These are phyloP conservation scores for Bombardia bombarda DNA, from an alignment of 495 filamentous ascomycete genomes.

Conservation along the genomic window DNA sequence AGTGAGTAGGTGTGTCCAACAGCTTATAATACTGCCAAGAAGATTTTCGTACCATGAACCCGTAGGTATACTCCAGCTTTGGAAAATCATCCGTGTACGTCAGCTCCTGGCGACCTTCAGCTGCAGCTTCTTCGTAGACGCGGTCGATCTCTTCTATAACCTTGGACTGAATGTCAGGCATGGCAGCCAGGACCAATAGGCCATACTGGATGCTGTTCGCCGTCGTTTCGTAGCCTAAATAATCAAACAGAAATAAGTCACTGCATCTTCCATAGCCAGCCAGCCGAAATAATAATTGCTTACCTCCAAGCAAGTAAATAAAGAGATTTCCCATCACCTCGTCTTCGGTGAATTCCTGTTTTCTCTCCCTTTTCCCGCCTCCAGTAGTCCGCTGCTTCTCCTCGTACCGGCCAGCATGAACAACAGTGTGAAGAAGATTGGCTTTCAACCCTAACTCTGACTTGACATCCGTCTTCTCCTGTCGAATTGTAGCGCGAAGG, in stretches of 20 bases:
- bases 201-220: slow-evolving; percentile 13
- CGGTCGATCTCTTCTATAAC: background rate
- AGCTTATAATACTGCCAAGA: too few relatives aligned
- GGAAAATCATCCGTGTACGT: background rate
- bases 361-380: slow-evolving; percentile 1
- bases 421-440: background rate
- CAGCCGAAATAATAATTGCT: background rate
- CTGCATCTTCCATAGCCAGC: background rate
- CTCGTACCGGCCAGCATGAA: background rate
- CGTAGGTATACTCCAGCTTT: background rate
- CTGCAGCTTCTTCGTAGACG: background rate
- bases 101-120: background rate
- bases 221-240: slow-evolving; percentile 11
- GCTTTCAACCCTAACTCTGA: background rate
- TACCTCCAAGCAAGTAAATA: slow-evolving; percentile 12
- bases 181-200: background rate
- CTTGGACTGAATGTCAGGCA: background rate
- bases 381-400: slow-evolving; percentile 6
- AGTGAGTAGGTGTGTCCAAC: too few relatives aligned
- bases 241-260: background rate
- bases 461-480: background rate
- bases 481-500: background rate
- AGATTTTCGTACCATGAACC: slow-evolving; percentile 1
- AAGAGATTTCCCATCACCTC: slow-evolving; percentile 14
- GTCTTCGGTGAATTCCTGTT: slow-evolving; percentile 11